These are phyloP conservation scores for Fusarium setosum DNA, from an alignment of 2,329 filamentous ascomycete genomes.

Conservation along the genomic window DNA sequence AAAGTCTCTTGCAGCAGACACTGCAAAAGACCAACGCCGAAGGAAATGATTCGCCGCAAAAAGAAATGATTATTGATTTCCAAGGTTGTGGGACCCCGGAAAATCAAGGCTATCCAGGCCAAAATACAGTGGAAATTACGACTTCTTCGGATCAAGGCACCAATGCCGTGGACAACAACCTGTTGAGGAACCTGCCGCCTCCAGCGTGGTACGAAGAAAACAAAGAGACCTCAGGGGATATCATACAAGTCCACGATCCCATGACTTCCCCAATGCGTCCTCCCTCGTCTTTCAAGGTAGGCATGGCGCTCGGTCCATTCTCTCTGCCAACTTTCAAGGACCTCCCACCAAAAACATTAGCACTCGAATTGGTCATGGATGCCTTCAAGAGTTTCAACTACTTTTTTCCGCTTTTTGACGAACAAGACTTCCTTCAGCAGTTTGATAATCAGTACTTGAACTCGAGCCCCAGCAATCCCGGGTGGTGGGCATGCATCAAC, in stretches of 20 bases:
- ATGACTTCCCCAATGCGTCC: not conserved
- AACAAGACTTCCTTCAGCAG: conserved; percentile 21
- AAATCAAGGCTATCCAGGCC: not conserved
- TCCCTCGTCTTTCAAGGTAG: not conserved
- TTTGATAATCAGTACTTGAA: conserved; percentile 25
- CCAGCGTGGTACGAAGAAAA: not conserved
- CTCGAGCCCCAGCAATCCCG: conserved; percentile 19
- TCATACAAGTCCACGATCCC: not conserved
- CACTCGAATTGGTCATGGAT: conserved; percentile 23
- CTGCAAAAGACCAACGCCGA: not conserved
- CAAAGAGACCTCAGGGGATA: not conserved
- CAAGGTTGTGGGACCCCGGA: not conserved
- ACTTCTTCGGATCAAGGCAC: not conserved
- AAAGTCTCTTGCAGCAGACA: conserved; percentile 4
- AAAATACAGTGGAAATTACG: not conserved
- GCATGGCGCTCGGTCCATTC: conserved; percentile 13
- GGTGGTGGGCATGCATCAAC: conserved; percentile 42
- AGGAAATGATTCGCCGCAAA: too few relatives aligned
- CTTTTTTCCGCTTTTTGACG: conserved; percentile 36
- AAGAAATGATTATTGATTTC: not conserved
- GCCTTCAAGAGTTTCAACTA: conserved; percentile 26
- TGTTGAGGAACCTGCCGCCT: not conserved
- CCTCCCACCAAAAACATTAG: conserved; percentile 24
- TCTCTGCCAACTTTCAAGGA: conserved; percentile 8
- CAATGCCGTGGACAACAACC: not conserved